phyloP scores from a whole-genome alignment of 2,329 filamentous ascomycete species.

The Botrytis hyacinthi region DNA sequence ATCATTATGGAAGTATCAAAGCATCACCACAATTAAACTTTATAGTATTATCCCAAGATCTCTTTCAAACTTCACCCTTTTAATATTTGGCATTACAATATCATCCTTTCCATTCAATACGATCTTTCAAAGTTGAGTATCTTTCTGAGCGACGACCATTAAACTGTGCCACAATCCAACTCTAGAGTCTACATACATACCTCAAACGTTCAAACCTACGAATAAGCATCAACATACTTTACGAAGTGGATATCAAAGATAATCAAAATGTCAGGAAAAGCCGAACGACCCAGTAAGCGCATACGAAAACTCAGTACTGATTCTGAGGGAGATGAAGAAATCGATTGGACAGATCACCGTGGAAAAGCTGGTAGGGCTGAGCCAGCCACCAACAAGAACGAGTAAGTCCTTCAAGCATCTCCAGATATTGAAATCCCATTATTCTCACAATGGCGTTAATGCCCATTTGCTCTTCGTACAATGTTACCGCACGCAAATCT shows the following conservation, averaged over 20 bases:
- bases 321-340: constrained; percentile 32
- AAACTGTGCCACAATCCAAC: constrained; percentile 11
- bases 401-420: constrained; percentile 26
- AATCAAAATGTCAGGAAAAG: constrained; percentile 30
- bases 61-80: background rate
- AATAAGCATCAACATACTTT: constrained; percentile 1
- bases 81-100: background rate
- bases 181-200: constrained; percentile 14
- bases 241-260: constrained; percentile 10
- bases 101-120: background rate
- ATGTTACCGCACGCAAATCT: constrained; percentile 9
- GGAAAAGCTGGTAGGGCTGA: constrained; percentile 28
- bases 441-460: constrained; percentile 3
- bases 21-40: background rate
- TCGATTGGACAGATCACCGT: constrained; percentile 29
- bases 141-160: background rate
- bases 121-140: background rate
- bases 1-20: constrained; percentile 9
- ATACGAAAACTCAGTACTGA: constrained; percentile 35
- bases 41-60: background rate
- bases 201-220: background rate
- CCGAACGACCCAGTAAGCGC: constrained; percentile 34
- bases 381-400: constrained; percentile 26
- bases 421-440: constrained; percentile 11
- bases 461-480: constrained; percentile 12